A percentile compares a stretch with the other conserved stretches of the same genome.
phyloP scores from a whole-genome alignment of 176 grass and related monocot genomes.

The Rhynchospora breviuscula region DNA sequence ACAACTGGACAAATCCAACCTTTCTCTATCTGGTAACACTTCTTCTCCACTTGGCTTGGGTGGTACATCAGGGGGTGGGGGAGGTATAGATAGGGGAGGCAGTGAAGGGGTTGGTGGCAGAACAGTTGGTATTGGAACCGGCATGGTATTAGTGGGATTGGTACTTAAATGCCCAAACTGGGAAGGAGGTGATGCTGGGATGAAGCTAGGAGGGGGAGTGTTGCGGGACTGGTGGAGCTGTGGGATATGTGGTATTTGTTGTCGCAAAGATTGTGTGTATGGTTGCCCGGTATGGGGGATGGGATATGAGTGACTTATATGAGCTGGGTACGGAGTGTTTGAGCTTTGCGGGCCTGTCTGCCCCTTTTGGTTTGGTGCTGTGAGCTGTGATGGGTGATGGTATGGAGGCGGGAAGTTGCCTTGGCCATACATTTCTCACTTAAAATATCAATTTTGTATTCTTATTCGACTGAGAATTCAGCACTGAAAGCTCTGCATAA shows the following conservation, averaged over 20 bases:
- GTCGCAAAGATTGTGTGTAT: background rate
- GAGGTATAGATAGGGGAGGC: conserved; percentile 31
- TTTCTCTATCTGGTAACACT: conserved; percentile 24
- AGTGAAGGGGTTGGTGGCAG: conserved; percentile 36
- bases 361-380: background rate
- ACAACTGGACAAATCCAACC: background rate
- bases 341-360: background rate
- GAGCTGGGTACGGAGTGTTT: conserved; percentile 30
- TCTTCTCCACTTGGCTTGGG: conserved; percentile 22
- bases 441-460: background rate
- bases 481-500: background rate
- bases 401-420: conserved; percentile 32
- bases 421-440: conserved; percentile 51
- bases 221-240: conserved; percentile 25
- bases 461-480: background rate
- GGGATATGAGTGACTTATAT: conserved; percentile 4
- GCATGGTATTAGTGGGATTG: conserved; percentile 26
- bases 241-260: conserved; percentile 19
- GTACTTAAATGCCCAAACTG: conserved; percentile 15
- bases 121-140: conserved; percentile 23
- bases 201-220: conserved; percentile 25
- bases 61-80: background rate
- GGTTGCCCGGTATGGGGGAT: background rate
- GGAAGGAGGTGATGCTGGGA: conserved; percentile 24
- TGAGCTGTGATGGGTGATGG: background rate